Base-by-base conservation (phyloP, 345 rosid species). In the Syzygium aqueum region DNA sequence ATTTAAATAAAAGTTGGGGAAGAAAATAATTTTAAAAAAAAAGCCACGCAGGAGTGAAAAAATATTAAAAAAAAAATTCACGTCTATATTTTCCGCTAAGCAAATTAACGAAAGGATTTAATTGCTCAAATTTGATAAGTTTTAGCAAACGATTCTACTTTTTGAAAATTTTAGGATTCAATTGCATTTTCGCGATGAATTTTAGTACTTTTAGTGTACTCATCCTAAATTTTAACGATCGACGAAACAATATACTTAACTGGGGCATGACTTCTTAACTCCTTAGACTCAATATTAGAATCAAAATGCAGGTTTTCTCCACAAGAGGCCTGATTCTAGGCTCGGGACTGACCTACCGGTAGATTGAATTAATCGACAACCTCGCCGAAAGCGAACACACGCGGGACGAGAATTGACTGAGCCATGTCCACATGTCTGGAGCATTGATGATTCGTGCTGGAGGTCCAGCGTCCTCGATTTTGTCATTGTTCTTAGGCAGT, bases 131-230 rank as follows among this genome's bases (percentile, higher is more conserved):
- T 59, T 59, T 59, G 28, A 59, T 2, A 59, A 59, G 6, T 59
- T 25, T 59, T 59, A 0, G 1, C 11, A 59, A 14, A 25, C 65
- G 5, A 4, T 25, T 11, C 0, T 3, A 11, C 30, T 27, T 2
- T 59, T 59, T 25, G 30, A 59, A 16, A 61, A 6, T 61, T n/a
- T 61, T 14, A 13, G 9, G 3, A n/a, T 1, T 61, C 8, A n/a
- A 61, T n/a, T 6, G 3, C 1, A 61, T 28, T 59, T 59, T 59
- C 14, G 12, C 28, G 11, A 25, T 11, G 10, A 3, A 5, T 59
- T 25, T 59, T 59, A 13, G 28, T 25, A 28, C 19, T 61, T n/a
- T 12, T 61, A 27, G 33, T n/a, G 11, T 17, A n/a, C 17, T n/a
- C 13, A 61, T 61, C 17, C 73, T 2, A 61, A 61, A n/a, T 61